phyloP scores from a whole-genome alignment of 441 rosid genomes.

The Syzygium syzygioides region DNA sequence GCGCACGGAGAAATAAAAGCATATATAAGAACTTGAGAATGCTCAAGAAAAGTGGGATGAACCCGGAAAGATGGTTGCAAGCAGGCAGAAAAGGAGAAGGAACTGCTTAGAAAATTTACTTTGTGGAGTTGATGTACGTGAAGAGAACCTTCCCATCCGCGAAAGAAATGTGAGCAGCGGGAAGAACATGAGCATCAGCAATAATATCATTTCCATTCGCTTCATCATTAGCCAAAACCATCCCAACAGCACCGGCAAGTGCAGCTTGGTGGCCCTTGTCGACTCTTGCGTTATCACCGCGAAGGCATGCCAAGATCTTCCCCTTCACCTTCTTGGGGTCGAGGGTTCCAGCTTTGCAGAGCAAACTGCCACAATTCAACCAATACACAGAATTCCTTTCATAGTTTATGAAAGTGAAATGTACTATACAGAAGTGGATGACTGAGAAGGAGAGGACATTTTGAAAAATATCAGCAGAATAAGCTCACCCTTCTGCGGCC shows the following conservation, averaged over 20 bases:
- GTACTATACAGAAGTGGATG: not conserved
- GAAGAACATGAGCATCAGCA: slow-evolving; percentile 53
- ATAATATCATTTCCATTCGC: slow-evolving; percentile 21
- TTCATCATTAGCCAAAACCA: slow-evolving; percentile 49
- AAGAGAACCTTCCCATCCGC: slow-evolving; percentile 31
- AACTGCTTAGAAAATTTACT: slow-evolving; percentile 6
- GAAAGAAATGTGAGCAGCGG: slow-evolving; percentile 42
- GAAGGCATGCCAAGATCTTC: slow-evolving; percentile 55
- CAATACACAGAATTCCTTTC: not conserved
- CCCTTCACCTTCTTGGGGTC: slow-evolving; percentile 52
- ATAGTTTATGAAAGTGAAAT: not conserved
- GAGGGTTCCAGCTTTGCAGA: slow-evolving; percentile 33
- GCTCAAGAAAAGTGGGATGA: not conserved
- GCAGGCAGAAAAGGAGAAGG: not conserved
- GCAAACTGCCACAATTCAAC: slow-evolving; percentile 11
- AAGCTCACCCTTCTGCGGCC: slow-evolving; percentile 30
- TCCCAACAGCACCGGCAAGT: slow-evolving; percentile 52
- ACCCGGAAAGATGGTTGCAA: not conserved
- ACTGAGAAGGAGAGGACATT: not conserved
- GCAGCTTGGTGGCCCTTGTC: slow-evolving; percentile 33
- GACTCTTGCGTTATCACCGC: slow-evolving; percentile 27
- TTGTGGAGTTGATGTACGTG: slow-evolving; percentile 36
- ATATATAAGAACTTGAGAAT: not conserved
- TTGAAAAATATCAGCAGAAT: not conserved
- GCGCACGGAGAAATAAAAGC: not conserved